Evolutionary conservation across 768 basidiomycete genomes (phyloP), one percentile per base, ranked within the genome.

Genomic region (Tylopilus sp.): DNA sequence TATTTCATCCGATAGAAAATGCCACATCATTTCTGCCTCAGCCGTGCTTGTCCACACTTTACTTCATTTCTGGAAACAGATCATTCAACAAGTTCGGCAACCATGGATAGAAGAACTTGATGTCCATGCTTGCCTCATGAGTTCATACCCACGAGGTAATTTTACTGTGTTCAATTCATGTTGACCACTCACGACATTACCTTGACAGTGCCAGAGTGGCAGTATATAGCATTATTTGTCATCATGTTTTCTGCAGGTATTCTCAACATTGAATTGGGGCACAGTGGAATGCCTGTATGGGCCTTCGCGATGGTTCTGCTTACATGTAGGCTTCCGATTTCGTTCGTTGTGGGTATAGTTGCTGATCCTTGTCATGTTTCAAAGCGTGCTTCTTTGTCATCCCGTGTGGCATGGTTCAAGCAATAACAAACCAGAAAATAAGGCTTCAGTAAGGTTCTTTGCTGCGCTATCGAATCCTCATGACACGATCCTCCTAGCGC

Each of bases 61-160:
- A 65, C 71, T 91, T 31, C 84, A 82, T 70, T 88, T 84, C 73
- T 80, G 88, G 64, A 86, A 86, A 61, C 86, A 88, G 66, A 88
- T 92, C 51, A 83, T 83, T 76, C 73, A 72, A 4, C 88, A 89
- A 66, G 71, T 82, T 20, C 81, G 86, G 41, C 77, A 83, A 48
- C 76, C 87, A 3, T 77, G 88, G 66, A 67, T 77, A 43, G 91
- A 92, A 60, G 86, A 89, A 60, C 86, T 86, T 0, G 91, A 93
- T 70, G 80, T 93, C 54, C 91, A 93, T 59, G 87, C 88, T n/a
- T 80, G 88, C 11, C 74, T 93, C 35, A 93, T 93, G 91, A 73
- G 78, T 13, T 69, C 71, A 43, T 94, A 94, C 63, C 75, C 72
- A 2, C 86, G 62, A 55, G 67, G 69, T 70, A 56, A 36, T 6